These are phyloP conservation scores for Bruguiera gymnorhiza DNA, from an alignment of 345 rosid species.

Conservation along the genomic window DNA sequence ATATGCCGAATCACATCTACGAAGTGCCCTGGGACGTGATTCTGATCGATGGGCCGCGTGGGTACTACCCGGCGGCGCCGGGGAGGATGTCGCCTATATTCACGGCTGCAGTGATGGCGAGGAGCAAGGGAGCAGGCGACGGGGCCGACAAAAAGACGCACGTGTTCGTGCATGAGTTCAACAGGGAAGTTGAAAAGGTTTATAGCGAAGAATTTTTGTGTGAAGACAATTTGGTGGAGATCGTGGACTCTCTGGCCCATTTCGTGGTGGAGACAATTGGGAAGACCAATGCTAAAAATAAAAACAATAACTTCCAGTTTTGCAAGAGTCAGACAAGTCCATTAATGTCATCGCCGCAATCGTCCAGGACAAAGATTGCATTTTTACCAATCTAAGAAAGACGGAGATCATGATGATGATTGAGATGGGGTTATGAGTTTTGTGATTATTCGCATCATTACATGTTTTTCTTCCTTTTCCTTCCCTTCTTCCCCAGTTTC, in stretches of 20 bases:
- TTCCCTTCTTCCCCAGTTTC: too few relatives aligned
- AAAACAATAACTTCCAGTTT: constrained; percentile 26
- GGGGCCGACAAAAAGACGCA: constrained; percentile 44
- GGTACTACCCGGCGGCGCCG: constrained; percentile 51
- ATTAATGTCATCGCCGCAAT: constrained; percentile 12
- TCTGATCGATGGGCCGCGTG: constrained; percentile 78
- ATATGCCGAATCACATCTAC: constrained; percentile 77
- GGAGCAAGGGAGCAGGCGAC: constrained; percentile 40
- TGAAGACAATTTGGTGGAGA: constrained; percentile 59
- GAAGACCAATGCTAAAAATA: not conserved
- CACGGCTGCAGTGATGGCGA: constrained; percentile 73
- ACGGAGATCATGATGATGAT: constrained; percentile 26
- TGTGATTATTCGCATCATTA: constrained; percentile 10
- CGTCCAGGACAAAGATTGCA: constrained; percentile 12
- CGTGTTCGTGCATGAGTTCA: constrained; percentile 74
- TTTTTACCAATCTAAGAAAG: constrained; percentile 6
- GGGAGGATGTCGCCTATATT: constrained; percentile 89
- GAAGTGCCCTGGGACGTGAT: constrained; percentile 79
- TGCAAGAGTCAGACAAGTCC: constrained; percentile 42
- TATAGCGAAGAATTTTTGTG: constrained; percentile 73
- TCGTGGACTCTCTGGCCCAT: constrained; percentile 53
- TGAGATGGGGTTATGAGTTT: constrained; percentile 3
- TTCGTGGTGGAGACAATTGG: constrained; percentile 40
- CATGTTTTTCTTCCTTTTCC: not conserved
- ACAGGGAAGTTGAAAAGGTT: constrained; percentile 61